Conservation (phyloP, 2,329 filamentous ascomycete species). For the Paraconiothyrium brasiliense region DNA sequence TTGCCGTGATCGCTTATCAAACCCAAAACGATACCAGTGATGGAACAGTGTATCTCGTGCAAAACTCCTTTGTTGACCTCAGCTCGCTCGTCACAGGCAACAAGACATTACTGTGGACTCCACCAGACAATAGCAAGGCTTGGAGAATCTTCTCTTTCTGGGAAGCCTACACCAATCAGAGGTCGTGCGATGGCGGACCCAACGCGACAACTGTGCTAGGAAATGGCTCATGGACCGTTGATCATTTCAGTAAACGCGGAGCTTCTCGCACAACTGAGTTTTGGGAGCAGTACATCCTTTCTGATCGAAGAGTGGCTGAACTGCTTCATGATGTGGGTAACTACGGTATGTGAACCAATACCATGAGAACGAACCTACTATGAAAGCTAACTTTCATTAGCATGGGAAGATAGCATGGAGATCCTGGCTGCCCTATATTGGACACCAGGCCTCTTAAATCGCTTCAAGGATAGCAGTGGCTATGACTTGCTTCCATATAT, state of each 20-base stretch:
- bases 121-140: constrained; percentile 19
- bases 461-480: constrained; percentile 33
- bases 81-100: constrained; percentile 19
- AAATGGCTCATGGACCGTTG: constrained; percentile 47
- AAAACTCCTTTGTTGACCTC: constrained; percentile 29
- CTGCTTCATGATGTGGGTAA: constrained; percentile 36
- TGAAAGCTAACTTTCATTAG: constrained; percentile 13
- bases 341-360: constrained; percentile 29
- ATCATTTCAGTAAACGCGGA: constrained; percentile 45
- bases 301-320: constrained; percentile 22
- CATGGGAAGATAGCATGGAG: constrained; percentile 49
- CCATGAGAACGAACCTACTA: neutral
- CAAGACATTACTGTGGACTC: constrained; percentile 23
- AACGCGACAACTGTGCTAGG: constrained; percentile 38
- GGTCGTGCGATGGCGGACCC: constrained; percentile 20
- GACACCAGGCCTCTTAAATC: constrained; percentile 34
- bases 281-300: constrained; percentile 44
- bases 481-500: constrained; percentile 44
- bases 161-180: constrained; percentile 31
- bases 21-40: constrained; percentile 5
- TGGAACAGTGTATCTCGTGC: constrained; percentile 18
- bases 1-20: constrained; percentile 24
- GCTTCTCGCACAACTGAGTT: constrained; percentile 40
- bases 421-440: constrained; percentile 35
- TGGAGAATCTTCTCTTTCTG: constrained; percentile 32